A percentile compares a stretch with the other conserved stretches of the same genome.
Conservation (phyloP, 257 asterid species). For the Primulina tabacum region DNA sequence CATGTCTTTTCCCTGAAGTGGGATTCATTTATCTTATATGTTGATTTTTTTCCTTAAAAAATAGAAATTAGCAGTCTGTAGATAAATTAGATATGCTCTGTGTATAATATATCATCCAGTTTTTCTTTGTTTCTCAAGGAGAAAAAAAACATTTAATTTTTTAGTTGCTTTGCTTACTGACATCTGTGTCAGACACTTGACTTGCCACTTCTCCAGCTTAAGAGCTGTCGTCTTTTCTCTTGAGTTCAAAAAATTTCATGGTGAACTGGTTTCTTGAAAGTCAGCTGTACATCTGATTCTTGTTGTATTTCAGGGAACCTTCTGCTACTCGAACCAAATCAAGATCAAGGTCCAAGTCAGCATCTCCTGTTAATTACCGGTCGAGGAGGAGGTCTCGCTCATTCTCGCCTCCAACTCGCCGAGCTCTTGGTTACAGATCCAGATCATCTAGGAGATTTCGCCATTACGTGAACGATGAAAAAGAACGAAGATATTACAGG, state of each 20-base stretch:
- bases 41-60: constrained; percentile 1
- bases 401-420: constrained; percentile 68
- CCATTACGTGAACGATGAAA: constrained; percentile 65
- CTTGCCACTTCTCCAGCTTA: background rate
- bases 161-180: too few relatives aligned
- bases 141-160: too few relatives aligned
- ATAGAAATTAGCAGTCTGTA: background rate
- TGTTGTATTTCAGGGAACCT: constrained; percentile 62
- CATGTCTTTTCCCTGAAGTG: constrained; percentile 2
- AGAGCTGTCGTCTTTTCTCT: background rate
- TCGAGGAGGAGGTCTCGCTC: constrained; percentile 71
- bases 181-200: background rate
- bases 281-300: constrained; percentile 22
- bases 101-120: background rate
- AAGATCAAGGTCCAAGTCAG: constrained; percentile 75
- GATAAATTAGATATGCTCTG: constrained; percentile 2
- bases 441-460: constrained; percentile 86
- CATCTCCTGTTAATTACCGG: constrained; percentile 66
- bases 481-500: constrained; percentile 63
- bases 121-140: background rate
- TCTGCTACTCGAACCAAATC: constrained; percentile 50
- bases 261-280: constrained; percentile 8
- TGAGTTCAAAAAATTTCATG: background rate
- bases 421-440: constrained; percentile 64
- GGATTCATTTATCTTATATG: background rate